Evolutionary conservation across 2,329 filamentous ascomycete genomes (phyloP), one percentile per base, ranked within the genome.

Genomic region (Beauveria australis): DNA sequence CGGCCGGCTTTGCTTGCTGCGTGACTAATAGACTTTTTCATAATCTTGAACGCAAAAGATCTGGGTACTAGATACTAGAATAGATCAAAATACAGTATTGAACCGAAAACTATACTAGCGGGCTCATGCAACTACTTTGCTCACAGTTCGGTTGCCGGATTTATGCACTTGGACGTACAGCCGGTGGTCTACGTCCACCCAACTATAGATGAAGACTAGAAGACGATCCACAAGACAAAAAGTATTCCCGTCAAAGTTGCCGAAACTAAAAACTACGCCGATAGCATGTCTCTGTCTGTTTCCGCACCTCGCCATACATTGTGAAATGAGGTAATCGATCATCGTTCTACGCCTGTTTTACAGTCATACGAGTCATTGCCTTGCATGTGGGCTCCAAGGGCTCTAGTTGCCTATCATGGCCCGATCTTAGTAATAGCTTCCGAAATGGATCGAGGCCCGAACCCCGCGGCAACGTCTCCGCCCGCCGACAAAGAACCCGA

Each of bases 341-440:
- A 3, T 18, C 1, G 10, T 43, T n/a, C 1, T 14, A 33, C 30
- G 30, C 30, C 30, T 33, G 30, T 33, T 33, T 33, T 33, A 33
- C 30, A 33, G 12, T 33, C 30, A 6, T 44, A 43, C 52, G 40
- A 54, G 52, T 54, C 52, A 54, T 33, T 43, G 18, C 52, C 37
- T 44, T 37, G 40, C 40, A 44, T 6, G 24, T 1, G 40, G 18
- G 33, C 37, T 52, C n/a, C n/a, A 43, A 26, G 22, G 24, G 7
- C 7, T 43, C 30, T 33, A 16, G 33, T 22, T n/a, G 40, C 10
- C 40, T 16, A 22, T 44, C 16, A 43, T 54, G 52, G 40, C 40
- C 40, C 52, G 40, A 54, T 44, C 40, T 54, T 54, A 54, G 52
- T 54, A 54, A 54, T 54, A 54, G n/a, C 37, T 24, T 43, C 33